Evolutionary conservation across 768 basidiomycete species (phyloP).

Genomic region (Leccinellum albellum): DNA sequence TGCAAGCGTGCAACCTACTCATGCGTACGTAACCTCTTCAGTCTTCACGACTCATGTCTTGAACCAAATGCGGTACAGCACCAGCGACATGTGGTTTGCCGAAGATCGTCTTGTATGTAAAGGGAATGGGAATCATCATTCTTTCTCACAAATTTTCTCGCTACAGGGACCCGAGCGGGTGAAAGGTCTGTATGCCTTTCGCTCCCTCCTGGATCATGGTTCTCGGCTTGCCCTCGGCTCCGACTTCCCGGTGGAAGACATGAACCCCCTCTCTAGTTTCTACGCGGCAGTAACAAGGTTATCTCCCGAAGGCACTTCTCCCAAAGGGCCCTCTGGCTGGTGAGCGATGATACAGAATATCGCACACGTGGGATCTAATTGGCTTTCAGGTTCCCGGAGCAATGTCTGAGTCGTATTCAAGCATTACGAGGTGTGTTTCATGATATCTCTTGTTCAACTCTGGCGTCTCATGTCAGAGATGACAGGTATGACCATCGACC

Average conservation of each 20-base stretch:
- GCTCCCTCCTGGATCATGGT: conserved; percentile 60
- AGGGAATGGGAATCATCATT: neutral
- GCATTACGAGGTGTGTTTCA: conserved; percentile 60
- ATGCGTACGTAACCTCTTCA: conserved; percentile 51
- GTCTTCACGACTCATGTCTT: neutral
- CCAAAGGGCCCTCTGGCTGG: conserved; percentile 84
- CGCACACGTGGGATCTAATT: neutral
- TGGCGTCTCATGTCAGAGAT: neutral
- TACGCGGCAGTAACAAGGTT: conserved; percentile 84
- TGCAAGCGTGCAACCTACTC: conserved; percentile 86
- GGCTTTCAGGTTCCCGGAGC: conserved; percentile 69
- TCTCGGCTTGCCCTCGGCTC: conserved; percentile 77
- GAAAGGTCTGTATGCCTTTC: conserved; percentile 85
- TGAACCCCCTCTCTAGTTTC: conserved; percentile 82
- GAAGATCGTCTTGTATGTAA: conserved; percentile 68
- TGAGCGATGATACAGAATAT: conserved; percentile 29
- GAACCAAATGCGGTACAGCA: conserved; percentile 35
- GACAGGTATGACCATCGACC: conserved; percentile 83
- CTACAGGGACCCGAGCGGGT: conserved; percentile 76
- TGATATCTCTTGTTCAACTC: neutral
- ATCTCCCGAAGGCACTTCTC: conserved; percentile 65
- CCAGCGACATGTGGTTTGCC: conserved; percentile 88
- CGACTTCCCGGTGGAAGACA: conserved; percentile 85
- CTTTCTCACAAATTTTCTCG: neutral
- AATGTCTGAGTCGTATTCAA: conserved; percentile 71